Evolutionary conservation across 768 basidiomycete genomes (phyloP), one percentile per base, ranked within the genome.

Genomic region (Pholiota molesta): DNA sequence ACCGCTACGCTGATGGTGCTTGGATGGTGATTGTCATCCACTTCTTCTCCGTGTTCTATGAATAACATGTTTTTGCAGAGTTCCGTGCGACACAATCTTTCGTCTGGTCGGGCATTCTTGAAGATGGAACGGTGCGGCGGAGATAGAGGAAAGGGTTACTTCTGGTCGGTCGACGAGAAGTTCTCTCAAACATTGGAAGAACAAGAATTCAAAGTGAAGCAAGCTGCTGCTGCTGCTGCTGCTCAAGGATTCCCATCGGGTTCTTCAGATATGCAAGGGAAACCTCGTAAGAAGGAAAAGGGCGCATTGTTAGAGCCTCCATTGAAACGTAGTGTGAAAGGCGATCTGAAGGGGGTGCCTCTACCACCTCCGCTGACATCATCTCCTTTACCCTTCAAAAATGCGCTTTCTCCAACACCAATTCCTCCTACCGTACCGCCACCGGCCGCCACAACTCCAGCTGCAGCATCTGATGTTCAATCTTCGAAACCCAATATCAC

Each of bases 11-110:
- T 60, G 90, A 92, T 71, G 88, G 89, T 45, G 91, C 93, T 47
- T 98, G 96, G 95, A 94, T 94, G 90, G 94, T 94, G 65, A 69
- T 86, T 79, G 26, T 52, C 65, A 59, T 47, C 62, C 44, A 63
- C 28, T 64, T 47, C 31, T 60, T 56, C 58, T 10, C 54, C 59
- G 35, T 51, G 49, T 55, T 11, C 37, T 53, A 21, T 57, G 55
- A 40, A 64, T 64, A 62, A 69, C 57, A 49, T 39, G 17, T 31
- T 28, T 64, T 39, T 26, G n/a, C 70, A 95, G 93, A 95, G 92
- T 68, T 97, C 97, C 31, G 90, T 98, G 51, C 90, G 95, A 21
- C 95, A 98, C 70, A 96, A 95, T 72, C 77, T 99, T n/a, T 96
- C 95, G 1, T 93, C 94, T 11, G 90, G 91, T 71, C 87, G 89